Percentiles rank a stretch among this genome's conserved stretches.
phyloP scores from a whole-genome alignment of 495 filamentous ascomycete species.

The Mycothermus thermophilus region DNA sequence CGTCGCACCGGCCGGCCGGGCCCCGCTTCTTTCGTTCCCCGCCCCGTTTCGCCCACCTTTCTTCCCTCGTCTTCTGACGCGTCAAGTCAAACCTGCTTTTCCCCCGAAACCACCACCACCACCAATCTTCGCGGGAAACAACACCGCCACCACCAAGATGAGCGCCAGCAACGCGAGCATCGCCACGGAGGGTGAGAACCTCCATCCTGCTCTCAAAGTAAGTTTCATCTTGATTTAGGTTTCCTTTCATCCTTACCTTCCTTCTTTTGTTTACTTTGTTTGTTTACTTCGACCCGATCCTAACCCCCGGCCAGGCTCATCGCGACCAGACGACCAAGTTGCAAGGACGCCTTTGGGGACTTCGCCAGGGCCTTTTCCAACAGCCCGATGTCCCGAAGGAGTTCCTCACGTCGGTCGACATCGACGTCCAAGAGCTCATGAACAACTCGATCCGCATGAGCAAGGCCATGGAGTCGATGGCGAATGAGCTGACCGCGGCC shows the following conservation, averaged over 20 bases:
- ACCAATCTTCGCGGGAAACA: no score
- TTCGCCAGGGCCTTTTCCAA: conserved; percentile 6
- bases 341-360: conserved; percentile 8
- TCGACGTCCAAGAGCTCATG: conserved; percentile 5
- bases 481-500: not conserved
- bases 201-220: conserved; percentile 2
- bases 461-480: conserved; percentile 1
- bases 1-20: no score
- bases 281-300: not conserved
- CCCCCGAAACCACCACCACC: no score
- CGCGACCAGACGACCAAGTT: conserved; percentile 2
- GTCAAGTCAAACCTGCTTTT: no score
- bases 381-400: not conserved
- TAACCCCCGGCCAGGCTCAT: conserved; percentile 1
- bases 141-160: no score
- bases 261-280: no score
- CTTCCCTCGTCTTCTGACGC: no score
- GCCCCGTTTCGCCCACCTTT: no score
- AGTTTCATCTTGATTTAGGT: not conserved
- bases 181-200: conserved; percentile 1
- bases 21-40: no score
- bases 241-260: no score
- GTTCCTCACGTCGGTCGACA: conserved; percentile 4
- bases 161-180: no score
- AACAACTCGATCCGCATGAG: conserved; percentile 1